phyloP scores from a whole-genome alignment of 305 asterid species.

The Plantago coronopus region DNA sequence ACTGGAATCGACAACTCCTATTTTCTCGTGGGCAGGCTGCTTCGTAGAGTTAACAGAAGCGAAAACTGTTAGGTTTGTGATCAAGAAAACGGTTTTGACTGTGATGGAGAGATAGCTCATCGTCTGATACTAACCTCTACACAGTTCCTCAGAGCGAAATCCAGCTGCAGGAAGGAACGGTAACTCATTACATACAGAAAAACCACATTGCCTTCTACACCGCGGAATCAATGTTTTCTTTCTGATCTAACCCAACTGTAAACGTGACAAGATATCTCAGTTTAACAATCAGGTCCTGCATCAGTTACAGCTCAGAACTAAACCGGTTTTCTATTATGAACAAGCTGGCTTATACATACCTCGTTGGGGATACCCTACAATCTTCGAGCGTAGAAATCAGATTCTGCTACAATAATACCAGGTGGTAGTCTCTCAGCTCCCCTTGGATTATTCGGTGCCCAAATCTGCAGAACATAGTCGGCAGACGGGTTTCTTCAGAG shows the following conservation, averaged over 20 bases:
- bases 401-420: slow-evolving; percentile 48
- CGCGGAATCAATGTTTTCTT: slow-evolving; percentile 76
- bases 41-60: slow-evolving; percentile 11
- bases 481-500: no score
- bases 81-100: slow-evolving; percentile 6
- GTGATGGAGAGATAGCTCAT: slow-evolving; percentile 2
- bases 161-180: slow-evolving; percentile 58
- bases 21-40: slow-evolving; percentile 93
- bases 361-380: slow-evolving; percentile 78
- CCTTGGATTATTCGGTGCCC: slow-evolving; percentile 81
- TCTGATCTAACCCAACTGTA: slow-evolving; percentile 78
- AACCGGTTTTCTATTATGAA: no score
- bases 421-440: slow-evolving; percentile 89
- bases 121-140: slow-evolving; percentile 60
- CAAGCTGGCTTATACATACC: slow-evolving; percentile 40
- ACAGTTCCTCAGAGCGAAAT: slow-evolving; percentile 90
- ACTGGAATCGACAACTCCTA: slow-evolving; percentile 95
- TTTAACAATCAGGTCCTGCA: slow-evolving; percentile 66
- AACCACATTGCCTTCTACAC: slow-evolving; percentile 54
- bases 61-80: background rate
- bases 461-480: slow-evolving; percentile 43
- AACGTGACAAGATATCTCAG: slow-evolving; percentile 87
- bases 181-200: slow-evolving; percentile 4
- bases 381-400: slow-evolving; percentile 75
- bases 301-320: background rate